Evolutionary conservation across 2,329 filamentous ascomycete genomes (phyloP).

Genomic region (Penicillium decumbens): DNA sequence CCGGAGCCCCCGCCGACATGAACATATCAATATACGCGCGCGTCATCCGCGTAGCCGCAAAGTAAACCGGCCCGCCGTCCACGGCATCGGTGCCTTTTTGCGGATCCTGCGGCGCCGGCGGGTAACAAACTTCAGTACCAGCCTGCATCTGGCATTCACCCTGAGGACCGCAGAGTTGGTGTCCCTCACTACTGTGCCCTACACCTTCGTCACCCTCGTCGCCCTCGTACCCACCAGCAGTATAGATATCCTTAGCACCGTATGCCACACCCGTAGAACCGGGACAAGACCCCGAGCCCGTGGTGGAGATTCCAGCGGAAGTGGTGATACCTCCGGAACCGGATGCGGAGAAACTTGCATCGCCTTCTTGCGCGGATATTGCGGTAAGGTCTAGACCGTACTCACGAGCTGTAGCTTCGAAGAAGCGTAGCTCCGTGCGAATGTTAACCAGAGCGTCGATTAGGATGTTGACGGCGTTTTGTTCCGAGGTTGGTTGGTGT

Average conservation of each 20-base stretch:
- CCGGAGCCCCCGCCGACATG: constrained; percentile 51
- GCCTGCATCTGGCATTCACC: constrained; percentile 23
- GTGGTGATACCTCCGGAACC: constrained; percentile 13
- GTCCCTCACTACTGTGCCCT: constrained; percentile 1
- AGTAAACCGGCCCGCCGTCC: constrained; percentile 21
- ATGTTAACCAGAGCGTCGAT: constrained; percentile 63
- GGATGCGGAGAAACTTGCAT: constrained; percentile 24
- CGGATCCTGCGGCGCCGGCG: background rate
- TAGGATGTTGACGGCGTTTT: constrained; percentile 58
- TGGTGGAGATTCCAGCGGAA: constrained; percentile 15
- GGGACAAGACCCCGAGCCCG: constrained; percentile 18
- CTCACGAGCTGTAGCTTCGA: constrained; percentile 58
- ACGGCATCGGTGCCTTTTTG: background rate
- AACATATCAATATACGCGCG: constrained; percentile 57
- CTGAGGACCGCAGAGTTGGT: constrained; percentile 16
- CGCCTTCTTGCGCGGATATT: constrained; percentile 35
- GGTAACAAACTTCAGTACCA: constrained; percentile 10
- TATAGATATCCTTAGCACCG: constrained; percentile 1
- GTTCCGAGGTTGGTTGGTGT: constrained; percentile 40
- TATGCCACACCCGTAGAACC: constrained; percentile 32
- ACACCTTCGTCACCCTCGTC: constrained; percentile 3
- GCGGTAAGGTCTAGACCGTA: constrained; percentile 54
- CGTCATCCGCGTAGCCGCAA: constrained; percentile 45
- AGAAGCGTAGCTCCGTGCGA: constrained; percentile 63
- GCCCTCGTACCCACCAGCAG: background rate